Base-by-base conservation (phyloP, 768 basidiomycete genomes). In the Boletus edulis region DNA sequence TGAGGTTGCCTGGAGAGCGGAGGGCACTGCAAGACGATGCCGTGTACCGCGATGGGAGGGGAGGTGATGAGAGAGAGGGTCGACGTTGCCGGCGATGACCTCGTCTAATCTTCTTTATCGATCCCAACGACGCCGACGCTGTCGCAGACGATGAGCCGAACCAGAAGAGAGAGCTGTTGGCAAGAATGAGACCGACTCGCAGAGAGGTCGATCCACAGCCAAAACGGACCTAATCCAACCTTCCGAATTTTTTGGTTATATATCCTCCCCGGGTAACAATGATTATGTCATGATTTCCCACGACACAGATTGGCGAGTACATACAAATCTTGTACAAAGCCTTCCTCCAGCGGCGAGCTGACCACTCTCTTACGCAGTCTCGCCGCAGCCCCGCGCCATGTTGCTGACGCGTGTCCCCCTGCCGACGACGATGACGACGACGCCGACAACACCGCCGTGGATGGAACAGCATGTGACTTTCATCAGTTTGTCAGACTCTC, bases 201-300 rank as follows among this genome's bases (percentile, higher is more conserved):
- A 13, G 70, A 65, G 66, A 64, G 64, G 74, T 77, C 76, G 76
- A 77, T 76, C 76, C 76, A 72, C 69, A 72, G 71, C 70, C 70
- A 65, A 67, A 65, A 70, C 69, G 57, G 66, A 58, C 60, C 62
- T 70, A 47, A 22, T 49, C 42, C 18, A 61, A 62, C 42, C 39
- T 32, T 20, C 17, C 51, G 35, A 18, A 45, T 65, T 69, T 68
- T 71, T 65, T 34, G 42, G 27, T 51, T 71, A 63, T 62, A 71
- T 65, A 69, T 37, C 32, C 27, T 47, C n/a, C 24, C 45, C 14
- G 29, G 7, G 47, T 31, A 51, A 46, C 53, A 1, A 35, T 1
- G 20, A 43, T 71, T 71, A 71, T 58, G 45, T 73, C 38, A 71
- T 54, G 0, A 17, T 40, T 59, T 72, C 65, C 4, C 69, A 71